Evolutionary conservation across 2,329 filamentous ascomycete species (phyloP).

Genomic region (Domatiomyces catenatus): DNA sequence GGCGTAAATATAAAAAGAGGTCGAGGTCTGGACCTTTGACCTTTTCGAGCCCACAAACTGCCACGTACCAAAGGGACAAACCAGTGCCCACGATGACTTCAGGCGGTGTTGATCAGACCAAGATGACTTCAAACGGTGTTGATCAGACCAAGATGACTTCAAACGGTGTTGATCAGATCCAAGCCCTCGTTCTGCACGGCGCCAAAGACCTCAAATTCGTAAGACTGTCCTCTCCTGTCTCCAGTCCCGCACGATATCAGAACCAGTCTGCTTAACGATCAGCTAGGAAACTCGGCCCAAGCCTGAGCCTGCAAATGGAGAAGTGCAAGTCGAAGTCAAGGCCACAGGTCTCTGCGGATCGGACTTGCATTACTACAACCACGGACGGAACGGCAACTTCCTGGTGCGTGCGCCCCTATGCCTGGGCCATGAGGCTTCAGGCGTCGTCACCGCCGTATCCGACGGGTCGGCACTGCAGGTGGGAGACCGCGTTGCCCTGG

Average conservation of each 20-base stretch:
- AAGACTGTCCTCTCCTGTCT: constrained; percentile 19
- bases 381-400: constrained; percentile 77
- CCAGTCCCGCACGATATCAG: not conserved
- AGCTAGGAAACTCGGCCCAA: constrained; percentile 38
- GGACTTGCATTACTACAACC: constrained; percentile 70
- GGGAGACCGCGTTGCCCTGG: constrained; percentile 80
- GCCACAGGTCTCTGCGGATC: constrained; percentile 57
- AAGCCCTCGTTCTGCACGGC: constrained; percentile 42
- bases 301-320: constrained; percentile 31
- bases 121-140: constrained; percentile 5
- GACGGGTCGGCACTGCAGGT: constrained; percentile 26
- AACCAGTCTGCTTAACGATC: not conserved
- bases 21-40: not conserved
- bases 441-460: constrained; percentile 54
- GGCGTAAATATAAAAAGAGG: not conserved
- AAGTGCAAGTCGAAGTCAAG: constrained; percentile 50
- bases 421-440: constrained; percentile 63
- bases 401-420: constrained; percentile 69
- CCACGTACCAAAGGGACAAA: not conserved
- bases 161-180: constrained; percentile 4
- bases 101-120: too few species aligned
- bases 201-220: constrained; percentile 46
- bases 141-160: constrained; percentile 7
- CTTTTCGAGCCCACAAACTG: not conserved
- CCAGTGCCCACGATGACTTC: too few species aligned